Evolutionary conservation across 257 asterid species (phyloP).

Genomic region (Schizonepeta tenuifolia): DNA sequence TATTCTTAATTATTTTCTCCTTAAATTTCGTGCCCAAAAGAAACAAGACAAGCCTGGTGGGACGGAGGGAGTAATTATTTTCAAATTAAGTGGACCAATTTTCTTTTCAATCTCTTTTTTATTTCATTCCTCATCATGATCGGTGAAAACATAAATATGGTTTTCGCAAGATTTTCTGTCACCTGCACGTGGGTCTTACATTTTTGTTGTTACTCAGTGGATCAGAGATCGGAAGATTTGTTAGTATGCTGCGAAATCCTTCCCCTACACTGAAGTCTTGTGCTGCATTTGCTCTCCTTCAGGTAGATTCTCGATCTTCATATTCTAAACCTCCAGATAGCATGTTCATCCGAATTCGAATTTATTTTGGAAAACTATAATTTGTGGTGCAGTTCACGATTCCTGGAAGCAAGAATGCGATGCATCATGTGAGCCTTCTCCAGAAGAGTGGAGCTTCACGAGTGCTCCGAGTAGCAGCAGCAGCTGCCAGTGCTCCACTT

Average conservation of each 20-base stretch:
- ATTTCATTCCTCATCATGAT: background rate
- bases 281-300: slow-evolving; percentile 88
- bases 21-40: no score
- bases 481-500: slow-evolving; percentile 66
- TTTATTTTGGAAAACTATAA: background rate
- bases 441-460: slow-evolving; percentile 72
- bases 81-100: background rate
- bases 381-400: slow-evolving; percentile 55
- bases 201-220: slow-evolving; percentile 48
- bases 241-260: slow-evolving; percentile 72
- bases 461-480: slow-evolving; percentile 73
- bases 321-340: background rate
- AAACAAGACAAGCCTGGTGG: no score
- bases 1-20: no score
- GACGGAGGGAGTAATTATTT: no score
- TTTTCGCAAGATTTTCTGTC: no score
- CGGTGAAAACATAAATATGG: background rate
- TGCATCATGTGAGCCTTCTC: slow-evolving; percentile 70
- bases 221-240: slow-evolving; percentile 82
- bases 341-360: background rate
- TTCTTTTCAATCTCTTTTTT: background rate
- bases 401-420: slow-evolving; percentile 74
- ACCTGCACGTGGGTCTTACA: background rate
- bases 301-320: slow-evolving; percentile 45
- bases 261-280: slow-evolving; percentile 71